These are phyloP conservation scores for Metschnikowia santaceciliae DNA, from an alignment of 805 yeast species.

Conservation along the genomic window DNA sequence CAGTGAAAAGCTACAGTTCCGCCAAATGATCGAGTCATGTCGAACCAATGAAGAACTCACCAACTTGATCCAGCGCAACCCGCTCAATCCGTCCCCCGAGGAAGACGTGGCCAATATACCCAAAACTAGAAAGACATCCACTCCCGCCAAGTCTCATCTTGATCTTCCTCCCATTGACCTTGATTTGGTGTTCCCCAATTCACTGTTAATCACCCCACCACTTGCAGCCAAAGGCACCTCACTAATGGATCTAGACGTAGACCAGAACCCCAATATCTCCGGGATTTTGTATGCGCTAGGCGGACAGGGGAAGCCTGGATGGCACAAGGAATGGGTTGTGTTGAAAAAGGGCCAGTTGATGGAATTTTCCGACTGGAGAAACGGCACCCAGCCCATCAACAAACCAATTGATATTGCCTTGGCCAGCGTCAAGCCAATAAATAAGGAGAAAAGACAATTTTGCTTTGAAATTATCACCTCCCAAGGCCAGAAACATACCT, in stretches of 20 bases:
- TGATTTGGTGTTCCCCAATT: constrained; percentile 26
- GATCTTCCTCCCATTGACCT: constrained; percentile 24
- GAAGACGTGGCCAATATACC: neutral
- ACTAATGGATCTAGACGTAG: constrained; percentile 13
- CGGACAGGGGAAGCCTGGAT: constrained; percentile 60
- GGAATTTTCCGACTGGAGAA: constrained; percentile 80
- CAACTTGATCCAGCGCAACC: constrained; percentile 25
- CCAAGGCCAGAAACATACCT: constrained; percentile 57
- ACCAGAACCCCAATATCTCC: constrained; percentile 29
- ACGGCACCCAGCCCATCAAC: constrained; percentile 56
- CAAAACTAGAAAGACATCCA: neutral
- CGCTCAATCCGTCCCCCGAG: constrained; percentile 16
- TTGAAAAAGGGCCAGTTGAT: constrained; percentile 61
- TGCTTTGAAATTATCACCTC: constrained; percentile 80
- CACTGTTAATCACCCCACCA: constrained; percentile 6
- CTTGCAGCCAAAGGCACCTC: constrained; percentile 5
- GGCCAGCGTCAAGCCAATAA: constrained; percentile 54
- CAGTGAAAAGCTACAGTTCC: constrained; percentile 37
- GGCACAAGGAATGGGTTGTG: constrained; percentile 91
- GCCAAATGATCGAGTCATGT: constrained; percentile 40
- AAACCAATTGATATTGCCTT: constrained; percentile 69
- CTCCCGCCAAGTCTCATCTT: neutral
- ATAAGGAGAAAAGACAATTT: constrained; percentile 44
- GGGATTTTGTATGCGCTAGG: constrained; percentile 58
- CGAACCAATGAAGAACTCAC: constrained; percentile 39